Conservation (phyloP, 495 filamentous ascomycete genomes). For the Aspergillus conjunctus region DNA sequence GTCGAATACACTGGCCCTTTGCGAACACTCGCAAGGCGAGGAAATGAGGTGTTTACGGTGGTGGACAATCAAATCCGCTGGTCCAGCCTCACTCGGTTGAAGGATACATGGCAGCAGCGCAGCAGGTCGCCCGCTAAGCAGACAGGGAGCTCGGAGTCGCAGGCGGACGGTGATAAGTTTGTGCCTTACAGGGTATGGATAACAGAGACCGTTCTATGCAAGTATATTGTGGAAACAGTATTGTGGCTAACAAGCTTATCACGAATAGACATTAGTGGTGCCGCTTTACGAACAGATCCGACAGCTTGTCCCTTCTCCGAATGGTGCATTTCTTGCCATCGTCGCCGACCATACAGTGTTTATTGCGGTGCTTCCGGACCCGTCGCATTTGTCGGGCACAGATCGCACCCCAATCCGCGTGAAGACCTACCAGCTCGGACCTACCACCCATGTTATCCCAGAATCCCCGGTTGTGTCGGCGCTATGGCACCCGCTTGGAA, state of each 20-base stretch:
- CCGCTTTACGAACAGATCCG: conserved; percentile 73
- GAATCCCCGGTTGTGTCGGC: conserved; percentile 74
- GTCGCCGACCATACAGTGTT: conserved; percentile 82
- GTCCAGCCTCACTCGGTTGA: conserved; percentile 74
- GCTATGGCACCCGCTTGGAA: conserved; percentile 85
- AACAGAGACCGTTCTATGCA: background rate
- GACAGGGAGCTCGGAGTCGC: conserved; percentile 14
- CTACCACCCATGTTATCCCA: conserved; percentile 84
- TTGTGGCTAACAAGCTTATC: conserved; percentile 14
- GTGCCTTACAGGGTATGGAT: conserved; percentile 40
- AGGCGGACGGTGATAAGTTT: conserved; percentile 11
- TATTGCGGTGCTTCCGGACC: conserved; percentile 75
- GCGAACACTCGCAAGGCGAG: conserved; percentile 71
- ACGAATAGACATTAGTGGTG: conserved; percentile 64
- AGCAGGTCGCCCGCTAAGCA: conserved; percentile 38
- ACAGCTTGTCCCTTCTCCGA: conserved; percentile 79
- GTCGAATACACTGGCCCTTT: conserved; percentile 55
- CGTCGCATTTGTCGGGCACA: conserved; percentile 65
- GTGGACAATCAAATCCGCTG: conserved; percentile 85
- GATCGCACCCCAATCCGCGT: conserved; percentile 68
- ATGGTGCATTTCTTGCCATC: conserved; percentile 76
- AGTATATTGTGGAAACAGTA: too few relatives aligned
- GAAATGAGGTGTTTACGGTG: conserved; percentile 80
- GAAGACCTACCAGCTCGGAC: conserved; percentile 82
- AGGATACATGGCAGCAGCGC: conserved; percentile 66